phyloP scores from a whole-genome alignment of 345 rosid genomes.

The Geranium brycei region DNA sequence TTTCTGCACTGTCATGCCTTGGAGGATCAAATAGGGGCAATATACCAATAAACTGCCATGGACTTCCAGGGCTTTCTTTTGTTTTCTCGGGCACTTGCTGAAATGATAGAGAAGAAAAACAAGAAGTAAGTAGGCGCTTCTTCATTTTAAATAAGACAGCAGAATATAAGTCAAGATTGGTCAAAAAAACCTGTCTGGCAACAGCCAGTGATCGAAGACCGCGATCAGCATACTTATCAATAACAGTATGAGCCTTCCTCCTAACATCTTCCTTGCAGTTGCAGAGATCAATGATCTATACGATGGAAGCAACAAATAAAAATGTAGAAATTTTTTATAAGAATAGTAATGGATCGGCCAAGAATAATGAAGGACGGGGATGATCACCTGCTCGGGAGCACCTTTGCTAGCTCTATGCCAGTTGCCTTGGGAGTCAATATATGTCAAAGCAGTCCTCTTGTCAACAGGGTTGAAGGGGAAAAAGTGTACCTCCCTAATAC shows the following conservation, averaged over 20 bases:
- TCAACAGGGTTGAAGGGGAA: conserved; percentile 77
- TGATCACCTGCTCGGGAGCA: conserved; percentile 77
- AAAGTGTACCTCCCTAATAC: conserved; percentile 64
- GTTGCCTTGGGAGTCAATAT: conserved; percentile 46
- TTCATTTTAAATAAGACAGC: background rate
- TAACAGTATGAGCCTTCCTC: conserved; percentile 46
- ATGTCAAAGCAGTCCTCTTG: conserved; percentile 74
- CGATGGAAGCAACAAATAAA: background rate
- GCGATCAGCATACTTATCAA: conserved; percentile 67
- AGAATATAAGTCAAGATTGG: background rate
- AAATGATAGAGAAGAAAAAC: background rate
- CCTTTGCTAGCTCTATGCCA: conserved; percentile 86
- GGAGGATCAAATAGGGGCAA: conserved; percentile 34
- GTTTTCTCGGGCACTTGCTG: conserved; percentile 27
- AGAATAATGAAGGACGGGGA: background rate
- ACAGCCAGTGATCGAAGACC: conserved; percentile 75
- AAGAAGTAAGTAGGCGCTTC: background rate
- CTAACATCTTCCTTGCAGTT: conserved; percentile 42
- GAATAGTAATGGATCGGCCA: background rate
- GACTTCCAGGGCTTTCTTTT: conserved; percentile 23
- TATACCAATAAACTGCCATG: conserved; percentile 29
- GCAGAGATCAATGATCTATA: conserved; percentile 19
- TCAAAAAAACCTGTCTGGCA: conserved; percentile 53
- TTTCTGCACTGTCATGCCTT: conserved; percentile 47
- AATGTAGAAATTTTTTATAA: background rate